Conservation (phyloP, 139 green algal genomes). For the Tetradesmus lagerheimii region DNA sequence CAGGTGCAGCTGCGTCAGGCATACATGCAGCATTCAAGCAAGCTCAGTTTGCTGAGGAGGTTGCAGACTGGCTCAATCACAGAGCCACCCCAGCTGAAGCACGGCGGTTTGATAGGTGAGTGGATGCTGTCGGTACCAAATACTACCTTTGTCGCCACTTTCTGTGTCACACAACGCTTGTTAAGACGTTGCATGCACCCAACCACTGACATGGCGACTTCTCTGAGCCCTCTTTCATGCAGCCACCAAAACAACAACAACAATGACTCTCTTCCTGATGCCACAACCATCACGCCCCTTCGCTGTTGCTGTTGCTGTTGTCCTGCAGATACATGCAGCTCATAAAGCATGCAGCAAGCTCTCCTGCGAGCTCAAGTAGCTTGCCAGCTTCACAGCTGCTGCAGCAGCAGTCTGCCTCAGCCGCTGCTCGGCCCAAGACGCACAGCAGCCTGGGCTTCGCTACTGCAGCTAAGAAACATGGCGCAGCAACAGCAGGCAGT, state of each 20-base stretch:
- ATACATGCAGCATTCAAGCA: constrained; percentile 20
- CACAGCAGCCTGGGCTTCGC: constrained; percentile 5
- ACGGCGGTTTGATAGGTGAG: background rate
- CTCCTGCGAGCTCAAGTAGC: background rate
- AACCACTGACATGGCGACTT: too few relatives aligned
- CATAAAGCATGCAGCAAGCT: background rate
- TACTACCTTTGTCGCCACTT: too few relatives aligned
- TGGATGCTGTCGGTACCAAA: background rate
- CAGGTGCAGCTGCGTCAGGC: background rate
- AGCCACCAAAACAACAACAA: background rate
- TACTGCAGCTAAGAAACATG: background rate
- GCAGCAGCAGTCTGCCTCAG: background rate
- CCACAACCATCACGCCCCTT: too few relatives aligned
- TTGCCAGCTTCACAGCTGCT: background rate
- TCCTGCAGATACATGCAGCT: constrained; percentile 6
- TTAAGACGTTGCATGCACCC: too few relatives aligned
- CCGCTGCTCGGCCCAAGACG: background rate
- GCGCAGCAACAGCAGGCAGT: background rate
- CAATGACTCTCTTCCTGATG: background rate
- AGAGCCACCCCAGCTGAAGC: constrained; percentile 23
- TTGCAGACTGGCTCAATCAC: constrained; percentile 24
- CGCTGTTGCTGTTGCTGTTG: background rate
- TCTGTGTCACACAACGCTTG: too few relatives aligned
- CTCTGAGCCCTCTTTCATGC: too few relatives aligned
- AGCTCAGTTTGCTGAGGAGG: background rate